Base-by-base conservation (phyloP, 139 green algal genomes). In the Nannochloris sp. region DNA sequence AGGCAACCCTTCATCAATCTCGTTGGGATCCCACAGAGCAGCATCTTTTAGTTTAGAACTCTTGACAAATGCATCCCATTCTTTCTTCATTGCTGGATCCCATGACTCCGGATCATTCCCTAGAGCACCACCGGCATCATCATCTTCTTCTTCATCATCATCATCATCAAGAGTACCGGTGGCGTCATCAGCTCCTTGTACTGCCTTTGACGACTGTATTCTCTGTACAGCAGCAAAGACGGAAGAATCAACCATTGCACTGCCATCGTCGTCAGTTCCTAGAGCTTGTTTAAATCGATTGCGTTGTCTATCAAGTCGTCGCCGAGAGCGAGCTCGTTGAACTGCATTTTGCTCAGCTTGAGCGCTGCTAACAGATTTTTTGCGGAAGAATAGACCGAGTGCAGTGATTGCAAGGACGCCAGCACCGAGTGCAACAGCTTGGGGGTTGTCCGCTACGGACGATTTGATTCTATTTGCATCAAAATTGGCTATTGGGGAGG, bases 31-130 rank as follows among this genome's bases (percentile, higher is more conserved):
- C 70, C 70, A 76, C 54, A 76, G 34, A 39, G 70, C 59, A 42
- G 37, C 60, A 33, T 72, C 56, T 12, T 51, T 32, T 57, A 76
- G 60, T 61, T 65, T 70, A 31, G 57, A 70, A 39, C 42, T 29
- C 45, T 38, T 38, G 4, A 76, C 70, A 56, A 76, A 76, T 3
- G 61, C 27, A 6, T 71, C 54, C 70, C 70, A 76, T 27, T 55
- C 45, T 33, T 32, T 31, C 31, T 66, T 31, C 30, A 55, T 67
- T 6, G 70, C 61, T 23, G 53, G 56, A n/a, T 68, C 61, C 70
- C 61, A 70, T 61, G 36, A 38, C 15, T 37, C 68, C 8, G 37
- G 36, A 29, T 37, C 37, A 25, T n/a, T 42, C 29, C 23, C 64
- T 14, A 30, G 6, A 2, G 0, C 23, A 14, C 19, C 47, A 33